These are phyloP conservation scores for Colletotrichum gloeosporioides DNA, from an alignment of 2,329 filamentous ascomycete species.

Conservation along the genomic window DNA sequence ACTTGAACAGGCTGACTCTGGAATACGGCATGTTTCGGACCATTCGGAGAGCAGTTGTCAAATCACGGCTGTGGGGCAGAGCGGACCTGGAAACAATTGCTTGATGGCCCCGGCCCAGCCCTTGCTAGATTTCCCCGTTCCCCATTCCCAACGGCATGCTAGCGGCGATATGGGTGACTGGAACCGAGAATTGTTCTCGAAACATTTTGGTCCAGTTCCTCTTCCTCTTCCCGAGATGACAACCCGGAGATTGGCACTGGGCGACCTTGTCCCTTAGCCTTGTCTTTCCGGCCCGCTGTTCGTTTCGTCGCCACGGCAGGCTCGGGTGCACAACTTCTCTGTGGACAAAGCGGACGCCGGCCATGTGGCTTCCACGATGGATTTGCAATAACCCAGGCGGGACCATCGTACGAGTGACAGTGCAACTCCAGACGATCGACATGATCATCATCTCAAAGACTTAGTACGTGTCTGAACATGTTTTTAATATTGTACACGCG, in stretches of 20 bases:
- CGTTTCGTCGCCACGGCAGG: neutral
- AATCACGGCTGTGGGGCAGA: neutral
- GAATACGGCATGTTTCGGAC: neutral
- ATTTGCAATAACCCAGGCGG: neutral
- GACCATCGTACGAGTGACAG: neutral
- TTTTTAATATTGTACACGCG: conserved; percentile 4
- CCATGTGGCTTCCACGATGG: neutral
- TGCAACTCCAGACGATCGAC: neutral
- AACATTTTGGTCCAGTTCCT: conserved; percentile 11
- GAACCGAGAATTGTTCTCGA: conserved; percentile 4
- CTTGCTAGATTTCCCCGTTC: neutral
- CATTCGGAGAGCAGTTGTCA: neutral
- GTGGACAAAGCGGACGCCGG: neutral
- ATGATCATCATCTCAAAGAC: neutral
- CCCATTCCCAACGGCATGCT: neutral
- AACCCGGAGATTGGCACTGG: conserved; percentile 8
- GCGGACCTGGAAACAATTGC: neutral
- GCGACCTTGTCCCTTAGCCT: neutral
- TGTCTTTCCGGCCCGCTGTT: neutral
- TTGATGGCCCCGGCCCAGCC: neutral
- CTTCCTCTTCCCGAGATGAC: conserved; percentile 6
- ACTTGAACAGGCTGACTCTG: neutral
- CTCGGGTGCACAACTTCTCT: neutral
- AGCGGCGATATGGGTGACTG: neutral
- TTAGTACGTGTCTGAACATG: neutral